A percentile compares a stretch with the other conserved stretches of the same genome.
phyloP scores from a whole-genome alignment of 768 basidiomycete species.

The Multifurca ochricompacta region DNA sequence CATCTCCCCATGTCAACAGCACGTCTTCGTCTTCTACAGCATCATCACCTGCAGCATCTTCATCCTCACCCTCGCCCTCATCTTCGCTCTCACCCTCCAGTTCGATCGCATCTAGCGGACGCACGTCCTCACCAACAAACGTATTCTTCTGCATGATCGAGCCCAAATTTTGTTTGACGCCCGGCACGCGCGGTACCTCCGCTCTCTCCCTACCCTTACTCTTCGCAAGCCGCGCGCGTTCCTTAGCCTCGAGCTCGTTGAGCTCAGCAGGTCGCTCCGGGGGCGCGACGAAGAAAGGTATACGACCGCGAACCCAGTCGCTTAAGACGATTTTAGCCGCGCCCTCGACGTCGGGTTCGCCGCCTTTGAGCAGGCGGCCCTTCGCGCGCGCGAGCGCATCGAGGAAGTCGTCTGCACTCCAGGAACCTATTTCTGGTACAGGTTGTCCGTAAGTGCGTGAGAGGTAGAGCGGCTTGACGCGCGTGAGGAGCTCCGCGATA shows the following conservation, averaged over 20 bases:
- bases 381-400: slow-evolving; percentile 83
- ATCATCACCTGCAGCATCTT: slow-evolving; percentile 33
- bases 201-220: slow-evolving; percentile 32
- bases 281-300: slow-evolving; percentile 92
- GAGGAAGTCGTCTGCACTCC: slow-evolving; percentile 74
- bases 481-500: slow-evolving; percentile 77
- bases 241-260: slow-evolving; percentile 50
- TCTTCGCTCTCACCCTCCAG: slow-evolving; percentile 24
- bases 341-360: slow-evolving; percentile 87
- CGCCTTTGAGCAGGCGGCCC: slow-evolving; percentile 86
- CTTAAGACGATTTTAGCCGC: slow-evolving; percentile 92
- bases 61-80: slow-evolving; percentile 36
- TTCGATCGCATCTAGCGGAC: slow-evolving; percentile 48
- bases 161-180: slow-evolving; percentile 81
- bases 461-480: slow-evolving; percentile 91
- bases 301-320: slow-evolving; percentile 96
- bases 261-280: slow-evolving; percentile 74
- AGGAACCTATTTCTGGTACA: slow-evolving; percentile 48
- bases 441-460: slow-evolving; percentile 74
- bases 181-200: slow-evolving; percentile 34
- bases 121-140: slow-evolving; percentile 80
- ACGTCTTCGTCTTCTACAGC: slow-evolving; percentile 32
- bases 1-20: slow-evolving; percentile 78
- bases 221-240: slow-evolving; percentile 34
- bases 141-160: slow-evolving; percentile 85